Base-by-base conservation (phyloP, 192 early-diverging fungal genomes). In the Entomortierella beljakovae region DNA sequence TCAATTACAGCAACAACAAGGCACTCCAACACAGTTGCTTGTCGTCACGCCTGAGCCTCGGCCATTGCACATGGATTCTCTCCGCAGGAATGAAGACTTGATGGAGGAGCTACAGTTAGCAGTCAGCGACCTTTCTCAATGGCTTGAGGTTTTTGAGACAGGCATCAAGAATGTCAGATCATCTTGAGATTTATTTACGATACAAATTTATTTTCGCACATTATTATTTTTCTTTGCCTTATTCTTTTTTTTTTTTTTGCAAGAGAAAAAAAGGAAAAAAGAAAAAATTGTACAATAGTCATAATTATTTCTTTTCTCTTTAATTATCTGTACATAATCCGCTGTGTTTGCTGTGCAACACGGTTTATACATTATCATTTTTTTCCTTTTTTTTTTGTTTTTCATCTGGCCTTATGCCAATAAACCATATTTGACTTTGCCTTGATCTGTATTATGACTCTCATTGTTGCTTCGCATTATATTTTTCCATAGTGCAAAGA, bases 61-160 rank as follows among this genome's bases (percentile, higher is more conserved):
- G 18, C 32, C 80, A 16, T 33, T 85, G 13, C 81, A 80, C 13
- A 76, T 85, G 70, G 83, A 85, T 58, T 72, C 76, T 8, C 62
- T 82, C 43, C 83, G 83, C 38, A 56, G 68, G 31, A 75, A 62
- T 43, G 81, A 80, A 11, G 83, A 85, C 40, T 61, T 85, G 25
- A 70, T 67, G 23, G 81, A 82, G 33, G 83, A 85, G 46, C 69
- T 85, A 28, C 56, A 72, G 42, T 40, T 76, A 49, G 70, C 80
- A 11, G 69, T 81, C 6, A 76, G 77, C 22, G 83, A 85, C 40
- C 62, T 85, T 4, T 66, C 74, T 8, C 76, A 72, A 51, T 85
- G 83, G 83, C 54, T 85, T 35, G 76, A 74, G 35, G 67, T 85
- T n/a, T 76, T 85, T 57, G 83, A 85, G 11, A 74, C 77, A 16